Percentiles rank a stretch among this genome's conserved stretches.
phyloP scores from a whole-genome alignment of 1,284 basidiomycete genomes.

The Melanopsichium pennsylvanicum region DNA sequence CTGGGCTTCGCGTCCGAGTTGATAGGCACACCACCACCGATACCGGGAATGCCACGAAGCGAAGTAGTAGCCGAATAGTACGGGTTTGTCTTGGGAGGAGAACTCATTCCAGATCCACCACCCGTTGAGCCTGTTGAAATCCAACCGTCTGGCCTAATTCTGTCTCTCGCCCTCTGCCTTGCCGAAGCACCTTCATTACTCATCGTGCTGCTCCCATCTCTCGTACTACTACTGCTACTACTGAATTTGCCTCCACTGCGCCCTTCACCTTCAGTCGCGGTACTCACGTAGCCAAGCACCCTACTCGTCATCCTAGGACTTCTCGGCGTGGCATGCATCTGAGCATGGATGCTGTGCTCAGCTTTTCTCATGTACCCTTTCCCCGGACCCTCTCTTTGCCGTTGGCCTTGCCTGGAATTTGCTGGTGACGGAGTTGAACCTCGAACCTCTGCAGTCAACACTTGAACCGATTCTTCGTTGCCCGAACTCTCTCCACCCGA shows the following conservation, averaged over 20 bases:
- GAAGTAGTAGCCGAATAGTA: conserved; percentile 3
- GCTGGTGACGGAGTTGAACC: conserved; percentile 8
- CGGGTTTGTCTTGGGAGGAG: conserved; percentile 10
- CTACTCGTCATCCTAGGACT: conserved; percentile 37
- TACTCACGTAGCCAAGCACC: conserved; percentile 22
- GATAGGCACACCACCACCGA: too few relatives aligned
- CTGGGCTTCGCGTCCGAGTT: too few relatives aligned
- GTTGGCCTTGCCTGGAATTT: conserved; percentile 6
- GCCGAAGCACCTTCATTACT: conserved; percentile 16
- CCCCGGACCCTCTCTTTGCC: conserved; percentile 31
- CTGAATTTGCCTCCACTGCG: conserved; percentile 8
- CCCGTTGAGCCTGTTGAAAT: conserved; percentile 17
- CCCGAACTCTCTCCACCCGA: conserved; percentile 35
- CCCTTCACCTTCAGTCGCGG: conserved; percentile 34
- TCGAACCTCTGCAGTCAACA: background rate
- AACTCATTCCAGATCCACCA: conserved; percentile 10
- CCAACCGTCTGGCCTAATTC: conserved; percentile 38
- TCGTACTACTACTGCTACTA: conserved; percentile 11
- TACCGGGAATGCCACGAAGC: conserved; percentile 21
- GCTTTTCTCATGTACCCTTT: conserved; percentile 42
- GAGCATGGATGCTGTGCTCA: conserved; percentile 27
- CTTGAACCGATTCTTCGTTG: conserved; percentile 10
- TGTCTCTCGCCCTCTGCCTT: conserved; percentile 24
- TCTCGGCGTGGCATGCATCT: conserved; percentile 33
- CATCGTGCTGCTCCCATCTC: conserved; percentile 23